Evolutionary conservation across 805 yeast species (phyloP).

Genomic region (Teunomyces funiuensis): DNA sequence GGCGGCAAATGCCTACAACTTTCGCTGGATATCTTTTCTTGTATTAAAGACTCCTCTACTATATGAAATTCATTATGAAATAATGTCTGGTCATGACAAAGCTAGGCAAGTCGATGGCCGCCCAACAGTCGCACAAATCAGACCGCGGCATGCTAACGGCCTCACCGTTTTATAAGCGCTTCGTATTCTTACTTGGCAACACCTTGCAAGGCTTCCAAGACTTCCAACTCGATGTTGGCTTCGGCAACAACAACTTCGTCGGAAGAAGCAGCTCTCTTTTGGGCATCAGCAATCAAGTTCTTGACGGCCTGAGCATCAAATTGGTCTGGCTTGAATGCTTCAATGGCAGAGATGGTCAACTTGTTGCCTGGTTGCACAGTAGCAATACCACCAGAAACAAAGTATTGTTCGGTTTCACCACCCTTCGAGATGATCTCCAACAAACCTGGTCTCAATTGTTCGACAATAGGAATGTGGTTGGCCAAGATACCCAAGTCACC

Average conservation of each 20-base stretch:
- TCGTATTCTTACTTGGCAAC: conserved; percentile 57
- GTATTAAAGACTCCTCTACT: not conserved
- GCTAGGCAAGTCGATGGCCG: too few relatives aligned
- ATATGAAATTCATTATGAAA: not conserved
- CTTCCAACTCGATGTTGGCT: conserved; percentile 94
- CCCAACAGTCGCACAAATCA: too few relatives aligned
- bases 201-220: conserved; percentile 87
- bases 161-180: too few relatives aligned
- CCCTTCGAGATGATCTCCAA: conserved; percentile 84
- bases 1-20: not conserved
- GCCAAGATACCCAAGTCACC: conserved; percentile 98
- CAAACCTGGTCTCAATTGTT: conserved; percentile 94
- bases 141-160: too few relatives aligned
- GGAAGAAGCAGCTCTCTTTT: conserved; percentile 79
- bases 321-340: conserved; percentile 89
- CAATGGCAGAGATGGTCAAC: conserved; percentile 87
- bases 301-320: conserved; percentile 80
- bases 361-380: conserved; percentile 93
- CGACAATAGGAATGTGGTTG: conserved; percentile 95
- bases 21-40: not conserved
- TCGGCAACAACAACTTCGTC: conserved; percentile 90
- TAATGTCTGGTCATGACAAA: not conserved
- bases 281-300: conserved; percentile 86
- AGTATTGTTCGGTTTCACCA: conserved; percentile 72
- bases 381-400: conserved; percentile 95